Evolutionary conservation across 768 basidiomycete species (phyloP).

Genomic region (Agrocybe chaxingu): DNA sequence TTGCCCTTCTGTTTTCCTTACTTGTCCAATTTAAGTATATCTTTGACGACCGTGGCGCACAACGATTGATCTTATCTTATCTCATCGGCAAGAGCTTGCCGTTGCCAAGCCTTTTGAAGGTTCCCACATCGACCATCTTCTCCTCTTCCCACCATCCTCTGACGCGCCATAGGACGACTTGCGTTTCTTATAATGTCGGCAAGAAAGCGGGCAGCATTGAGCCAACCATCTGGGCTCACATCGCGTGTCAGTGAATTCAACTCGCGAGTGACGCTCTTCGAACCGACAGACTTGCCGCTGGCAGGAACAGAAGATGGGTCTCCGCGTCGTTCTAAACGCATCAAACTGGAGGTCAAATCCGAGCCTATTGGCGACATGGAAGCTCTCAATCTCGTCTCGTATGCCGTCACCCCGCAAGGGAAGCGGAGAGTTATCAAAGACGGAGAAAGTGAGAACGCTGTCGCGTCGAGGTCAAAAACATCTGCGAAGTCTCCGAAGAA

Average conservation of each 20-base stretch:
- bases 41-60: neutral
- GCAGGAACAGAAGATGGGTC: constrained; percentile 6
- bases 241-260: constrained; percentile 13
- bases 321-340: constrained; percentile 19
- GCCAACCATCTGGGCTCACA: constrained; percentile 2
- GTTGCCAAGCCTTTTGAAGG: neutral
- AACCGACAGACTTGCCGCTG: constrained; percentile 3
- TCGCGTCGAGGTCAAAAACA: too few relatives aligned
- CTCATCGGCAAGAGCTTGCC: neutral
- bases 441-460: neutral
- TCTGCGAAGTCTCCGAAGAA: constrained; percentile 41
- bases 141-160: neutral
- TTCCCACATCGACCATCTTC: neutral
- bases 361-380: constrained; percentile 14
- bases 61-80: neutral
- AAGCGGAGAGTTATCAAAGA: constrained; percentile 19
- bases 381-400: constrained; percentile 12
- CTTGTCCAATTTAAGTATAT: too few relatives aligned
- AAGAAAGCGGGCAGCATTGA: constrained; percentile 4
- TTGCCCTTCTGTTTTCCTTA: too few relatives aligned
- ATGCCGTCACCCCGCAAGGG: constrained; percentile 17
- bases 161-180: neutral
- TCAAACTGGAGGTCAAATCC: constrained; percentile 12
- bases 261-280: constrained; percentile 11
- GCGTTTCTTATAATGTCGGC: constrained; percentile 6